Conservation (phyloP, 768 basidiomycete genomes). For the Mycena epipterygia region DNA sequence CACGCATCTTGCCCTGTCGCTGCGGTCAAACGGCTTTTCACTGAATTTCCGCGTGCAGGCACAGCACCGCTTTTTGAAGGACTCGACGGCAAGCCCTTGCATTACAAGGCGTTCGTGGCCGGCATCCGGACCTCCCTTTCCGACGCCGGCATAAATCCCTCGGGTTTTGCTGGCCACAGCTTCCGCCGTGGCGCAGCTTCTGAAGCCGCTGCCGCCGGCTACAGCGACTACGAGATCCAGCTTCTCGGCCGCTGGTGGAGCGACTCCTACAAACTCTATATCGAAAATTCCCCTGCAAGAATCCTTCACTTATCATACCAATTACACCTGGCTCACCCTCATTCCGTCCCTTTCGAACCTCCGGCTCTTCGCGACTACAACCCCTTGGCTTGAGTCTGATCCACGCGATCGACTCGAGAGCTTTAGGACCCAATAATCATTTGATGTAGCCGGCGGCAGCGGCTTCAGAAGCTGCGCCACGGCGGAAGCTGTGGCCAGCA, state of each 20-base stretch:
- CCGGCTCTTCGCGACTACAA: too few relatives aligned
- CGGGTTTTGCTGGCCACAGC: neutral
- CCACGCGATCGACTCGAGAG: too few relatives aligned
- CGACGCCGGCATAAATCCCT: neutral
- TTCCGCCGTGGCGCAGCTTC: too few relatives aligned
- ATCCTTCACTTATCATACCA: slow-evolving; percentile 46
- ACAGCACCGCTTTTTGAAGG: neutral
- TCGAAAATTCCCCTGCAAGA: slow-evolving; percentile 40
- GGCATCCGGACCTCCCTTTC: neutral
- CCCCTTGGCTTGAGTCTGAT: too few relatives aligned
- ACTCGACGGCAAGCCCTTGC: neutral
- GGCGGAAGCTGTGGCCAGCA: neutral
- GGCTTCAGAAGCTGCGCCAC: too few relatives aligned
- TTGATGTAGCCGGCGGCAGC: too few relatives aligned
- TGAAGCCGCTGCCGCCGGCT: too few relatives aligned
- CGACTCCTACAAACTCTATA: slow-evolving; percentile 50
- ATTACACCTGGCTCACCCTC: slow-evolving; percentile 50
- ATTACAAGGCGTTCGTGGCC: neutral
- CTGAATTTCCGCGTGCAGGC: neutral
- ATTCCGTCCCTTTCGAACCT: too few relatives aligned
- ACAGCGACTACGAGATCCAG: slow-evolving; percentile 1
- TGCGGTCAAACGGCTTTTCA: neutral
- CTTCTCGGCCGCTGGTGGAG: slow-evolving; percentile 1
- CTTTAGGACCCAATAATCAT: too few relatives aligned
- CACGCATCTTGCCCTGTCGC: too few relatives aligned